Evolutionary conservation across 23 red algal species (phyloP), one percentile per base, ranked within the genome.

Genomic region (Gracilariopsis chorda): DNA sequence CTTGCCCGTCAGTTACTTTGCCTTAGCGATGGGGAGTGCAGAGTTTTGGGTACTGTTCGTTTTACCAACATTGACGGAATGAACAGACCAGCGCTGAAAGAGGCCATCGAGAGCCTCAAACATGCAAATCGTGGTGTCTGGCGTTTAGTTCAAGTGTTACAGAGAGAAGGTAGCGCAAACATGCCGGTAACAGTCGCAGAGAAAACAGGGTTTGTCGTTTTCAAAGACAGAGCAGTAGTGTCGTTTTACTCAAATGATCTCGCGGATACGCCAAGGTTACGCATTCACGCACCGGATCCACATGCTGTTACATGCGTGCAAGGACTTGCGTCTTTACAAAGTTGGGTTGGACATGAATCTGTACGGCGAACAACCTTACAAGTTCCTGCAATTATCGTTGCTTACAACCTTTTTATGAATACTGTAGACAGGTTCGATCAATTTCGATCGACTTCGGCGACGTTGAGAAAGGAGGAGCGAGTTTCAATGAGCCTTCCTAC

Each of bases 391-490:
- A 48, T 77, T 2, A 52, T 77, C 8, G 34, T 77, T 5, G 71
- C 71, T 7, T 7, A 77, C 16, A 77, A 77, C 23, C 48, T 77
- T 10, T 77, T 77, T 20, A 48, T 52, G 4, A 77, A 77, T 52
- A 7, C 7, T 2, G 71, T 77, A 17, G 71, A 77, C 47, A 25
- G 71, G 19, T 77, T 77, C 23, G 71, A 77, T 77, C 34, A 77
- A 20, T 73, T 43, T 46, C 67, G 67, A 35, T 32, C 67, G 7
- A 73, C 67, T 4, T 73, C 27, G 4, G 35, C 67, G 4, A 73
- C 23, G 5, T 7, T 77, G 71, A n/a, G 71, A 49, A 77, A 77
- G 28, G 71, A 77, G 47, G 5, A 23, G 34, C 34, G 71, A 36
- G 43, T 77, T 6, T 7, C 71, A 30, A 77, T 77, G 37, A 77